Evolutionary conservation across 306 rosid genomes (phyloP), one percentile per base, ranked within the genome.

Genomic region (Hippophae gyantsensis): DNA sequence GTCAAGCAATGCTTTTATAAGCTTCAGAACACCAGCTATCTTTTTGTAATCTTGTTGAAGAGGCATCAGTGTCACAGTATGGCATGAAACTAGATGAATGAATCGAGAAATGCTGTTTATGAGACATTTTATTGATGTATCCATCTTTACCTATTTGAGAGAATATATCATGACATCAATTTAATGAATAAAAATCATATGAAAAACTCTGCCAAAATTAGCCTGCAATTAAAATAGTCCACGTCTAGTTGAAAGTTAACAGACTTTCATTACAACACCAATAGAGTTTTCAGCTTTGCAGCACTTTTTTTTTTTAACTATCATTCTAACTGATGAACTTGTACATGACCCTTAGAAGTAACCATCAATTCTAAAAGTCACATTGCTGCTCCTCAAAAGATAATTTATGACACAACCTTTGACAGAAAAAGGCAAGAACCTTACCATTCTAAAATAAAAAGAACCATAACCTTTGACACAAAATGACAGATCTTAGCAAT

Each of bases 91-190:
- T 54, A 87, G 83, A 74, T 70, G 96, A 78, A 87, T 73, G 70
- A 92, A 85, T 58, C 98, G 82, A 67, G 96, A 79, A 64, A 83
- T 87, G 76, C 93, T 85, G 83, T 92, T 92, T 71, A 82, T 68
- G 13, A 83, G 83, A 80, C 93, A 83, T 85, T 83, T 79, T 14
- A 72, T 65, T 56, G 89, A 70, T 72, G 76, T 59, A 75, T 84
- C 86, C 78, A 72, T 87, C 72, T 79, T 32, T 71, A 71, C 87
- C 98, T 87, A 83, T 58, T 78, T 12, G 48, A 71, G 57, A 54
- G 71, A 48, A 64, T 23, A 72, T 14, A 40, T 23, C 57, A 75
- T 25, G 51, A 67, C 68, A 61, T 32, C 26, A 69, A 64, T 50
- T n/a, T 57, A 54, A 18, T 10, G 38, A 32, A 74, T 53, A 9